phyloP scores from a whole-genome alignment of 2,329 filamentous ascomycete genomes.

The Aspergillus piperis region DNA sequence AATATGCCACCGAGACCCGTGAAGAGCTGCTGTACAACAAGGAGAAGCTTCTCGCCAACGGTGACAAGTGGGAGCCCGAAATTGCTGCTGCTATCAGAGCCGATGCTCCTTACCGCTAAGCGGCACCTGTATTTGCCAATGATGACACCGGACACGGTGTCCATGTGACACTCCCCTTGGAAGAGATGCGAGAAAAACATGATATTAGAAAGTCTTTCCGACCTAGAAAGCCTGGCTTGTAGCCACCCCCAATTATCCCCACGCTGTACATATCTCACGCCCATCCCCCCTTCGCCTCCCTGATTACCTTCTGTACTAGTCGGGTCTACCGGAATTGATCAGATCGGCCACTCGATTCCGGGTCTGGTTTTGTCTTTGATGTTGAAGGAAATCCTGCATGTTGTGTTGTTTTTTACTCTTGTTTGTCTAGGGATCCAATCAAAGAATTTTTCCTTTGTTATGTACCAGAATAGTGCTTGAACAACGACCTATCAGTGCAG shows the following conservation, averaged over 20 bases:
- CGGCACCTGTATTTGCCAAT: background rate
- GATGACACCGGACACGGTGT: background rate
- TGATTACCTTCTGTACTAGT: conserved; percentile 36
- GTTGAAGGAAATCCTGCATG: conserved; percentile 27
- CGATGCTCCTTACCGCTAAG: conserved; percentile 86
- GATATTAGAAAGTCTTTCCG: conserved; percentile 15
- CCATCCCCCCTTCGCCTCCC: conserved; percentile 12
- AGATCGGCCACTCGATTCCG: conserved; percentile 17
- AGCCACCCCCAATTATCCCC: conserved; percentile 13
- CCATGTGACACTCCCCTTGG: conserved; percentile 5
- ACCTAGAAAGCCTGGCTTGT: conserved; percentile 1
- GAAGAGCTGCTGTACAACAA: conserved; percentile 99
- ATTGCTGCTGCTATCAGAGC: conserved; percentile 88
- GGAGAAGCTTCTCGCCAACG: conserved; percentile 85
- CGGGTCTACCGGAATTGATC: conserved; percentile 26
- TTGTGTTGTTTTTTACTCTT: conserved; percentile 23
- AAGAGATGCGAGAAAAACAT: conserved; percentile 11
- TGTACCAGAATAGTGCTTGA: background rate
- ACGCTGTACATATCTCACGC: conserved; percentile 37
- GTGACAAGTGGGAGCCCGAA: conserved; percentile 98
- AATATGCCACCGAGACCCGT: conserved; percentile 75
- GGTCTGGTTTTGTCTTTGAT: conserved; percentile 29
- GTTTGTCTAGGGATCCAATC: background rate
- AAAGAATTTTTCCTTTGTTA: conserved; percentile 6
- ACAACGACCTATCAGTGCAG: too few relatives aligned